Evolutionary conservation across 257 asterid genomes (phyloP).

Genomic region (Mitragyna speciosa): DNA sequence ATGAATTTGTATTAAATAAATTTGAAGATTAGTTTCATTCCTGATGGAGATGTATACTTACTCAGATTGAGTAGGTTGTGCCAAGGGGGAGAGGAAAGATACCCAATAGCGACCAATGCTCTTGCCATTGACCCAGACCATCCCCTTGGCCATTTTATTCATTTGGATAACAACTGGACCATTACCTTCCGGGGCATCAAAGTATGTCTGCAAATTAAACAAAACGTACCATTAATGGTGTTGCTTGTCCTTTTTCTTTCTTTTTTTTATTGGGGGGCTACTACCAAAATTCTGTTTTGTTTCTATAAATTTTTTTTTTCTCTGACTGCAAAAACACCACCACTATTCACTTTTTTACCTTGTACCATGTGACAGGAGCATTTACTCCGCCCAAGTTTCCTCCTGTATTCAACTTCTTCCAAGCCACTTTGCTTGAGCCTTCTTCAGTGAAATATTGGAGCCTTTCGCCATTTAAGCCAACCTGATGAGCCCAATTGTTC

Average conservation of each 20-base stretch:
- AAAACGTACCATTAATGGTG: not conserved
- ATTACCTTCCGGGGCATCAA: constrained; percentile 75
- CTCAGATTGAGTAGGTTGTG: constrained; percentile 80
- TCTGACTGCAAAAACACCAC: no score
- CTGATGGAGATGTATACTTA: constrained; percentile 30
- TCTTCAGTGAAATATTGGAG: constrained; percentile 50
- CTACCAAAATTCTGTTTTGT: no score
- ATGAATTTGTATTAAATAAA: not conserved
- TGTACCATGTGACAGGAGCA: constrained; percentile 84
- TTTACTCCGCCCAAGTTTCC: constrained; percentile 26
- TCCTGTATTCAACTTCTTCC: constrained; percentile 44
- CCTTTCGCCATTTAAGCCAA: constrained; percentile 66
- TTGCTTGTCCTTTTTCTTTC: no score
- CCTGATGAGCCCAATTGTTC: constrained; percentile 75
- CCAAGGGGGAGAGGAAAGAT: constrained; percentile 68
- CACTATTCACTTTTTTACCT: constrained; percentile 52
- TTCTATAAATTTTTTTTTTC: no score
- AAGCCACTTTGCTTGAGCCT: constrained; percentile 56
- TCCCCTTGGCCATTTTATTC: constrained; percentile 77
- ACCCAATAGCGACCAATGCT: constrained; percentile 91
- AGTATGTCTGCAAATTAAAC: constrained; percentile 47
- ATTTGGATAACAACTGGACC: constrained; percentile 68
- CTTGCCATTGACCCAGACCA: constrained; percentile 82
- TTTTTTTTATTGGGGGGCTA: no score
- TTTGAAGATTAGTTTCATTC: not conserved